Evolutionary conservation across 176 grass and related monocot genomes (phyloP).

Genomic region (Alloteropsis semialata): DNA sequence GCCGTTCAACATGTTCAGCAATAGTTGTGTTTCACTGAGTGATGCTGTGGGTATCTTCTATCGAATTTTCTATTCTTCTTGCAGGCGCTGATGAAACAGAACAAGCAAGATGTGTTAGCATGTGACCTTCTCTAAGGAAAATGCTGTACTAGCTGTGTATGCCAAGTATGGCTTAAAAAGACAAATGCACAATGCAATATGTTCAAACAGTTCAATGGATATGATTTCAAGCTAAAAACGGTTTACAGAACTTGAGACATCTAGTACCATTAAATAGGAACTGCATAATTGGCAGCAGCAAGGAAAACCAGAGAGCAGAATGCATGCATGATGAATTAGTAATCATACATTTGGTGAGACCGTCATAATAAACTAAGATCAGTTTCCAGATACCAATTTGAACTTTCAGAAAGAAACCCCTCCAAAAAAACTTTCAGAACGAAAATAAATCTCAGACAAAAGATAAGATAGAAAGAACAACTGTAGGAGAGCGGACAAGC

Average conservation of each 20-base stretch:
- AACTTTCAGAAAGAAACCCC: background rate
- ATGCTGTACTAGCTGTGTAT: background rate
- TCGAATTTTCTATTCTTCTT: background rate
- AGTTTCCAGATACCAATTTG: background rate
- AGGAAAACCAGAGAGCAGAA: background rate
- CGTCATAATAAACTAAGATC: background rate
- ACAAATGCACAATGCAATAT: background rate
- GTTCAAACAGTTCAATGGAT: background rate
- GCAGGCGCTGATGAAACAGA: conserved; percentile 10
- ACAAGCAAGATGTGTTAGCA: conserved; percentile 15
- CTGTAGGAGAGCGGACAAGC: background rate
- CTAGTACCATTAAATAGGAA: background rate
- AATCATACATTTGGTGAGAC: background rate
- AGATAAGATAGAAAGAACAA: background rate
- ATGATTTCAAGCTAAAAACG: background rate
- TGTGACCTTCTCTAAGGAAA: background rate
- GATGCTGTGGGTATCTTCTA: background rate
- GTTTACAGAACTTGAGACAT: background rate
- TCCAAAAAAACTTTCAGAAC: background rate
- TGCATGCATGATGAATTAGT: background rate
- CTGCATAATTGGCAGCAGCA: background rate
- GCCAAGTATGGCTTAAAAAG: background rate
- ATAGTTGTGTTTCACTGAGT: background rate
- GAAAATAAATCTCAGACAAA: background rate
- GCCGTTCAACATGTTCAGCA: background rate